Evolutionary conservation across 1,284 basidiomycete genomes (phyloP).

Genomic region (Irpex sp.): DNA sequence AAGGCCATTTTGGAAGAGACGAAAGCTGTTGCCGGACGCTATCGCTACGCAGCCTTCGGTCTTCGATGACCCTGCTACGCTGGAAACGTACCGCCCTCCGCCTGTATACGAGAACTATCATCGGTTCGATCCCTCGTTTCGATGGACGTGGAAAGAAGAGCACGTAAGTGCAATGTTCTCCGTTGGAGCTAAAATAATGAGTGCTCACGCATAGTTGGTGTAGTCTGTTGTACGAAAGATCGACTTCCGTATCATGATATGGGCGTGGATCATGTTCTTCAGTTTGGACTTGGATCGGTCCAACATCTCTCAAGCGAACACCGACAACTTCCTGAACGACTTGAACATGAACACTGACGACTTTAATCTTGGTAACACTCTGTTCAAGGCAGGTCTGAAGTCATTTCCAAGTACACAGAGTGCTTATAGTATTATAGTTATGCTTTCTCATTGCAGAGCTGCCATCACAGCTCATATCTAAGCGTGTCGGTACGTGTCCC

Average conservation of each 20-base stretch:
- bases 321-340: constrained; percentile 65
- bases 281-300: constrained; percentile 49
- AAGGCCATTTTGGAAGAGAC: constrained; percentile 22
- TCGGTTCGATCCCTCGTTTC: constrained; percentile 59
- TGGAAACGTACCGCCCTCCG: constrained; percentile 54
- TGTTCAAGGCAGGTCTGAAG: constrained; percentile 23
- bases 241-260: constrained; percentile 60
- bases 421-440: constrained; percentile 41
- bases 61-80: constrained; percentile 44
- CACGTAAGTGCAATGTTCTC: constrained; percentile 31
- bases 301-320: constrained; percentile 62
- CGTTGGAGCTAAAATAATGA: background rate
- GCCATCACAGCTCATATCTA: constrained; percentile 72
- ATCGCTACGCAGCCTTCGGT: constrained; percentile 34
- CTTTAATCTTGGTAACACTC: constrained; percentile 61
- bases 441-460: constrained; percentile 61
- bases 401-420: background rate
- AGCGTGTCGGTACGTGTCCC: constrained; percentile 47
- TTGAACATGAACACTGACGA: constrained; percentile 58
- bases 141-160: constrained; percentile 73
- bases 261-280: constrained; percentile 66
- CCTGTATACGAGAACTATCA: constrained; percentile 60
- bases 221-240: constrained; percentile 56
- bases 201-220: background rate
- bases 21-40: constrained; percentile 25